These are phyloP conservation scores for Aspergillus sp. DNA, from an alignment of 2,329 filamentous ascomycete species.

Conservation along the genomic window DNA sequence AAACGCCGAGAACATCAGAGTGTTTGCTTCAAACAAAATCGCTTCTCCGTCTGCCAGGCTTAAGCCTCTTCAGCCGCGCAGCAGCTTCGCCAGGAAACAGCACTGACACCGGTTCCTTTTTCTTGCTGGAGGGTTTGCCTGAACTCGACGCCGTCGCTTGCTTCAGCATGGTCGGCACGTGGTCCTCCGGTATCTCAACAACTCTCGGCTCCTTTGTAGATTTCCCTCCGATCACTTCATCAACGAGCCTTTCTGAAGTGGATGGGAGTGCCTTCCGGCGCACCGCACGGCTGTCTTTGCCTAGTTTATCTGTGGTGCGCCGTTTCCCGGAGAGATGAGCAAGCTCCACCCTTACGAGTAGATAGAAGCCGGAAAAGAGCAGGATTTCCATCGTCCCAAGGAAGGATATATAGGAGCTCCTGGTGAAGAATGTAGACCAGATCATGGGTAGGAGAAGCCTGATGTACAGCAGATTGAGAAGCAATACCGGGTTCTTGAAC, in stretches of 20 bases:
- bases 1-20: neutral
- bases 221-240: neutral
- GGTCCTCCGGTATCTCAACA: conserved; percentile 7
- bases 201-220: neutral
- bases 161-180: neutral
- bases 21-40: conserved; percentile 1
- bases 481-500: conserved; percentile 5
- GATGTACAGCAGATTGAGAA: conserved; percentile 9
- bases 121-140: neutral
- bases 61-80: conserved; percentile 1
- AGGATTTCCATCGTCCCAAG: conserved; percentile 5
- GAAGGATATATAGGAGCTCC: neutral
- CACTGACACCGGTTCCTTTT: neutral
- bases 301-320: neutral
- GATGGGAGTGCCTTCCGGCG: conserved; percentile 1
- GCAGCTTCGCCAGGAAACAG: conserved; percentile 1
- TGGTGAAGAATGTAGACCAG: conserved; percentile 10
- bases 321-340: neutral
- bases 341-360: conserved; percentile 5
- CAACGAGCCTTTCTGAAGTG: neutral
- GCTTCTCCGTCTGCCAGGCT: conserved; percentile 8
- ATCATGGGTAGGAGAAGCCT: conserved; percentile 8
- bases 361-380: conserved; percentile 8
- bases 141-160: neutral
- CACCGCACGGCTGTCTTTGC: neutral